Percentiles rank a stretch among this genome's conserved stretches.
These are phyloP conservation scores for Chenopodium quinoa DNA, from an alignment of 148 eudicot genomes.

Conservation along the genomic window DNA sequence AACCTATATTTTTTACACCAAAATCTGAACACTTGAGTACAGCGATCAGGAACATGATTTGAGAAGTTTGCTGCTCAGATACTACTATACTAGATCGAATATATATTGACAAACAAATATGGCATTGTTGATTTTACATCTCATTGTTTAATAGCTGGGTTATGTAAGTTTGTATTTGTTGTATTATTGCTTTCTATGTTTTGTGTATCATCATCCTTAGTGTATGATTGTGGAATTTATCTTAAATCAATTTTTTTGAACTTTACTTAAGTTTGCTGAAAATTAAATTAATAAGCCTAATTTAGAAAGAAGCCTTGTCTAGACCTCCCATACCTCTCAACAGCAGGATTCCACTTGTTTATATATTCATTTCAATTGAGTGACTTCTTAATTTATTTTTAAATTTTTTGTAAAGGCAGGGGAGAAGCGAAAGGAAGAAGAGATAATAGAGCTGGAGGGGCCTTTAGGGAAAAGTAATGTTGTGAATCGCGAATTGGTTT, in stretches of 20 bases:
- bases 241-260: too few species aligned
- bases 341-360: neutral
- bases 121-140: neutral
- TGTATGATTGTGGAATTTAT: too few species aligned
- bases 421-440: constrained; percentile 97
- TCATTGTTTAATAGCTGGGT: neutral
- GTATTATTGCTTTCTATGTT: neutral
- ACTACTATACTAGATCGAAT: neutral
- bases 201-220: neutral
- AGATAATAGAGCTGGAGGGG: constrained; percentile 87
- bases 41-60: neutral
- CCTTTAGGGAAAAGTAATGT: constrained; percentile 82
- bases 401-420: constrained; percentile 61
- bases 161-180: neutral
- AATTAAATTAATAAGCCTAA: too few species aligned
- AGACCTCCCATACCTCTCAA: neutral
- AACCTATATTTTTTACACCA: neutral
- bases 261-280: too few species aligned
- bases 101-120: neutral
- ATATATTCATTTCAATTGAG: neutral
- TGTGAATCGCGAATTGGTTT: constrained; percentile 67
- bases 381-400: neutral
- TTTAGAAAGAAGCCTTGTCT: neutral
- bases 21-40: neutral
- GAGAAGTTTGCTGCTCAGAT: neutral